phyloP scores from a whole-genome alignment of 2,329 filamentous ascomycete species.

The Diplodia scrobiculata region DNA sequence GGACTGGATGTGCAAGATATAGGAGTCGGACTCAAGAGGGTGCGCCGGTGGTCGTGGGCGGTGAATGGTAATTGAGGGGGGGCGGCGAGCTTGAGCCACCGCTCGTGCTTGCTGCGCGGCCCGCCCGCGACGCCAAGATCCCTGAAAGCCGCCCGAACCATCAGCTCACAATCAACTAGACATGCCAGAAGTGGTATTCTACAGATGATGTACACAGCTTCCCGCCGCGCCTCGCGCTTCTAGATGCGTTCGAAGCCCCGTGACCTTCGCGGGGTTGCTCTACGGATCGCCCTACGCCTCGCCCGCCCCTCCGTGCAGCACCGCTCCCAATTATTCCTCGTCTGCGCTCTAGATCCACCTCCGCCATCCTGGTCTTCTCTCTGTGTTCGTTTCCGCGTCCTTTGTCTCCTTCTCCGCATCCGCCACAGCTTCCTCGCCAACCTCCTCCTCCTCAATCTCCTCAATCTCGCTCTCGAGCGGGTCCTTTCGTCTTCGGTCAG shows the following conservation, averaged over 20 bases:
- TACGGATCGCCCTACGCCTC: constrained; percentile 13
- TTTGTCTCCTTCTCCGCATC: background rate
- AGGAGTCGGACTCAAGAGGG: constrained; percentile 27
- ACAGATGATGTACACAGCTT: constrained; percentile 21
- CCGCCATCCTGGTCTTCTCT: constrained; percentile 9
- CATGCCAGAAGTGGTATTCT: constrained; percentile 21
- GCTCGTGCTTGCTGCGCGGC: constrained; percentile 22
- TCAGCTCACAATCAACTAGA: constrained; percentile 28
- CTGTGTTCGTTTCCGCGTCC: background rate
- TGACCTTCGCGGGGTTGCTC: constrained; percentile 24
- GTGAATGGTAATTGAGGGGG: constrained; percentile 29
- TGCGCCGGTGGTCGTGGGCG: constrained; percentile 28
- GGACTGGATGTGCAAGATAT: constrained; percentile 21
- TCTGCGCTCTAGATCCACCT: constrained; percentile 6
- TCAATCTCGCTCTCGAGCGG: background rate
- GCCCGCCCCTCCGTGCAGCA: constrained; percentile 19
- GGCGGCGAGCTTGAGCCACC: constrained; percentile 29
- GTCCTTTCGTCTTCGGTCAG: constrained; percentile 10
- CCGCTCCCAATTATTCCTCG: constrained; percentile 24
- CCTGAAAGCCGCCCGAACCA: constrained; percentile 22
- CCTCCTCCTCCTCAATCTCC: background rate
- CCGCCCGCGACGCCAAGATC: constrained; percentile 28
- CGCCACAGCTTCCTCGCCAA: constrained; percentile 1
- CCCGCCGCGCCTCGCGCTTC: constrained; percentile 14
- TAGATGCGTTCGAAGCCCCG: constrained; percentile 7